Base-by-base conservation (phyloP, 371 early-diverging fungal species). In the Rhizopus stolonifer region DNA sequence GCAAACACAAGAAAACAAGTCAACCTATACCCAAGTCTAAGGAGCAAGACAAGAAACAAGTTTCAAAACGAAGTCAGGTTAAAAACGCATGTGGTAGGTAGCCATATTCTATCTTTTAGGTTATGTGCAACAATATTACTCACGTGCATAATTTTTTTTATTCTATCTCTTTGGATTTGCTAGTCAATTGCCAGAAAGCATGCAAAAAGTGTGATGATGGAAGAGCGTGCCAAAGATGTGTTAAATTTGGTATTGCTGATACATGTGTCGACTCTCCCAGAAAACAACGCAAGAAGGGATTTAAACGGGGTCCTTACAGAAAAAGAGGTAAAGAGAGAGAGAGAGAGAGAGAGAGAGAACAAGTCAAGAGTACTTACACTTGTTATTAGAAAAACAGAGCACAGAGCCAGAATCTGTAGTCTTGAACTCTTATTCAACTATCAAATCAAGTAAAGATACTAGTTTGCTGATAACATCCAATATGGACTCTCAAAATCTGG, bases 181-280 rank as follows among this genome's bases (percentile, higher is more conserved):
- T 25, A 58, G 64, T 69, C 7, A 76, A 82, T 56, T 80, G 76
- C 1, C 74, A 78, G 21, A 81, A 77, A 52, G 82, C 82, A 0
- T 84, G 85, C 52, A 77, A 77, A 13, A 60, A 67, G 15, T 84
- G 85, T 53, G 82, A 81, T 52, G 65, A 66, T 10, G 67, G 69
- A 14, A 69, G 83, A n/a, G 83, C 85, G 3, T 84, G 85, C 50
- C 60, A 77, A 56, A 58, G 85, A 11, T 84, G 83, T 56, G 58
- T 80, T n/a, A 74, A 81, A 22, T 51, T 75, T 18, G 75, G 75
- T 46, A 72, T 76, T 23, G 64, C 74, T 2, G 78, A 76, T 21
- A 67, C 74, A 1, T 84, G 83, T 50, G 66, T 70, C 17, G 78
- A 84, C 53, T 80, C 83, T 4, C 72, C 69, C 51, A 61, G 83